Conservation (phyloP, 2,329 filamentous ascomycete genomes). For the Penicillium olsonii region DNA sequence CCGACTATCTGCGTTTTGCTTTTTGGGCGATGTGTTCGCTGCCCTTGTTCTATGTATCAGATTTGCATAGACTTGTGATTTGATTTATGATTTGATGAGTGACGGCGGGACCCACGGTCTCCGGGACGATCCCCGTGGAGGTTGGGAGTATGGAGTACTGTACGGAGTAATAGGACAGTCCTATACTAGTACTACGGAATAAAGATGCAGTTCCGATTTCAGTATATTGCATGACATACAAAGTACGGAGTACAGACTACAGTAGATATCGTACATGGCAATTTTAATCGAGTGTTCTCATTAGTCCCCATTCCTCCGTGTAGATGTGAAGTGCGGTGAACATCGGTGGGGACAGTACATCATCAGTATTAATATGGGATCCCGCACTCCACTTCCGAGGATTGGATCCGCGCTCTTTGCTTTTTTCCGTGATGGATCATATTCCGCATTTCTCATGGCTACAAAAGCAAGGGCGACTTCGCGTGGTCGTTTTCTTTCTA, state of each 20-base stretch:
- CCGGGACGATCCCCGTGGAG: constrained; percentile 16
- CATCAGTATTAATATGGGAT: not conserved
- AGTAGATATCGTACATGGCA: not conserved
- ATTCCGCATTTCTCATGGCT: not conserved
- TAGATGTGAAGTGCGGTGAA: too few species aligned
- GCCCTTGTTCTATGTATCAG: not conserved
- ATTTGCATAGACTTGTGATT: too few species aligned
- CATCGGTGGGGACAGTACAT: too few species aligned
- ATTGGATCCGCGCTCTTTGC: not conserved
- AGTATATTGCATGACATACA: not conserved
- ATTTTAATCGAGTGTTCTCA: too few species aligned
- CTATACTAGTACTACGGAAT: too few species aligned
- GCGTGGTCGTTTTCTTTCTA: constrained; percentile 1
- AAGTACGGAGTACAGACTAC: not conserved
- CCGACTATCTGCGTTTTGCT: constrained; percentile 9
- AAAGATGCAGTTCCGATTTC: not conserved
- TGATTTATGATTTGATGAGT: constrained; percentile 7
- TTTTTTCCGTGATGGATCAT: constrained; percentile 5
- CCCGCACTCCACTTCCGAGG: not conserved
- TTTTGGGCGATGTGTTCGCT: constrained; percentile 23
- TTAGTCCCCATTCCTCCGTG: too few species aligned
- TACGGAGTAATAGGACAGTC: too few species aligned
- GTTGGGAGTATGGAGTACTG: not conserved
- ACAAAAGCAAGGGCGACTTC: constrained; percentile 8
- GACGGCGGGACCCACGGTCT: constrained; percentile 15